Percentiles rank a stretch among this genome's conserved stretches.
Evolutionary conservation across 2,329 filamentous ascomycete genomes (phyloP).

Genomic region (Calonectria honghensis): DNA sequence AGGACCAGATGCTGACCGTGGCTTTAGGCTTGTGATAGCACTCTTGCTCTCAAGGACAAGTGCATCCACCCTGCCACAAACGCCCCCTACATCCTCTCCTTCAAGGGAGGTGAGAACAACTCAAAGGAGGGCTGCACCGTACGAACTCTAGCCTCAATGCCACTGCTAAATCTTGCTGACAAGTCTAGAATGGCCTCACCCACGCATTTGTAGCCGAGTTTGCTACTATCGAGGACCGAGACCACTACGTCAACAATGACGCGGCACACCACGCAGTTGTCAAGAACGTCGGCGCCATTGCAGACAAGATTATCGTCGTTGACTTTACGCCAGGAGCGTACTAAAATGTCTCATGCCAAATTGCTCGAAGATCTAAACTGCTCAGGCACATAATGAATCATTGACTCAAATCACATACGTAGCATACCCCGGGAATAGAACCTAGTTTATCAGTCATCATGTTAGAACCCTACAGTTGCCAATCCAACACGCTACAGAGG

Average conservation of each 20-base stretch:
- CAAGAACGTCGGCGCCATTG: conserved; percentile 65
- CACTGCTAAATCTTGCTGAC: not conserved
- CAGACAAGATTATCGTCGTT: conserved; percentile 73
- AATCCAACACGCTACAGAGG: not conserved
- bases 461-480: not conserved
- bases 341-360: not conserved
- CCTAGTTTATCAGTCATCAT: not conserved
- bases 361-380: no score
- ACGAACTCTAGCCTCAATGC: conserved; percentile 38
- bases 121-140: conserved; percentile 77
- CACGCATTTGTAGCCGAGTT: conserved; percentile 83
- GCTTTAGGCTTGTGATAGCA: conserved; percentile 41
- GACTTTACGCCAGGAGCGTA: conserved; percentile 66
- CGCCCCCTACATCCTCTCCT: conserved; percentile 76
- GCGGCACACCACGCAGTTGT: conserved; percentile 73
- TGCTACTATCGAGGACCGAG: conserved; percentile 75
- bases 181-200: conserved; percentile 73
- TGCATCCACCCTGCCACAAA: conserved; percentile 78
- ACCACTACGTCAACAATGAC: conserved; percentile 80
- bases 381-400: not conserved
- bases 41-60: conserved; percentile 71
- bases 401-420: not conserved
- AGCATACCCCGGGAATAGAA: not conserved
- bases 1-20: not conserved
- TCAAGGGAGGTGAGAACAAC: conserved; percentile 76